These are phyloP conservation scores for Bruguiera parviflora DNA, from an alignment of 345 rosid species.

Conservation along the genomic window DNA sequence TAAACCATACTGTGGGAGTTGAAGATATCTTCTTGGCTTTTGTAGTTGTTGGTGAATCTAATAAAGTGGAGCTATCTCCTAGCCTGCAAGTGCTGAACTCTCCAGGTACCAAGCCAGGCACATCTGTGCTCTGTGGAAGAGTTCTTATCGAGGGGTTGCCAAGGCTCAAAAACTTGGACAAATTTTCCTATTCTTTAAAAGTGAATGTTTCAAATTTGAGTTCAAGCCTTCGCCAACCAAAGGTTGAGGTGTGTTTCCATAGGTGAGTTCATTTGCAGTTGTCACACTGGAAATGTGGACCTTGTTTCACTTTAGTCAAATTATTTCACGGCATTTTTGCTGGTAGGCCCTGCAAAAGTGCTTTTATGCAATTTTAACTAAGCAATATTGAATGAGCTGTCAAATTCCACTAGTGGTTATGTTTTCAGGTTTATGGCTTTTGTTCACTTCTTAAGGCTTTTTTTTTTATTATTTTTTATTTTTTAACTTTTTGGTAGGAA, in stretches of 20 bases:
- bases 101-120: constrained; percentile 66
- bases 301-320: background rate
- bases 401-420: background rate
- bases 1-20: background rate
- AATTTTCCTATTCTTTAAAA: constrained; percentile 63
- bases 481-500: constrained; percentile 61
- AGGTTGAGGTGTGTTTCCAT: constrained; percentile 77
- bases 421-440: background rate
- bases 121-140: constrained; percentile 60
- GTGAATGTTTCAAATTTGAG: constrained; percentile 42
- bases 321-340: background rate
- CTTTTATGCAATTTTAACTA: background rate
- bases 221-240: constrained; percentile 35
- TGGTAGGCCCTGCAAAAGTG: background rate
- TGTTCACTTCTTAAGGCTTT: constrained; percentile 3
- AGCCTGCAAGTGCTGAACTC: constrained; percentile 49
- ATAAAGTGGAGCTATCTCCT: constrained; percentile 45
- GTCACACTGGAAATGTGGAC: background rate
- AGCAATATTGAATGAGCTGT: background rate
- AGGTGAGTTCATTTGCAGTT: constrained; percentile 43
- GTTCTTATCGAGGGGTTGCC: constrained; percentile 56
- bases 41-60: constrained; percentile 56
- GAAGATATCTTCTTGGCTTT: constrained; percentile 1
- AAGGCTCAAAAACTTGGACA: constrained; percentile 55
- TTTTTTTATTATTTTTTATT: background rate